Evolutionary conservation across 352 stramenopile species (phyloP), one percentile per base, ranked within the genome.

Genomic region (Phytophthora citrophthora): DNA sequence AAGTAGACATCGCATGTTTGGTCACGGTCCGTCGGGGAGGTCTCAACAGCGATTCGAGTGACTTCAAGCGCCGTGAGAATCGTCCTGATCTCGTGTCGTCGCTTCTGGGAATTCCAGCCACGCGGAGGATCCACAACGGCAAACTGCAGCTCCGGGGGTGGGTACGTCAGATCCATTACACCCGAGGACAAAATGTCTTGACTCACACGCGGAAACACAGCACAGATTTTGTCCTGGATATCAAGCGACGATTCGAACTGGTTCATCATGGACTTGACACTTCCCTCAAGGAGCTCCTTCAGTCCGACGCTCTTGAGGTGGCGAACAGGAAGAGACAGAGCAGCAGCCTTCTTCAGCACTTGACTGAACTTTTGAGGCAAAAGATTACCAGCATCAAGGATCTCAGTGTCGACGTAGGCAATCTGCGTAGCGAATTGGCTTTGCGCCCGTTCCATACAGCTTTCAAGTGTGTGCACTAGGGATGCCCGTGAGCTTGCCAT

Each of bases 1-100:
- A 90, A 91, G 54, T 78, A 85, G 16, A 76, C 56, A 23, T 87
- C 77, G 51, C 84, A 93, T 12, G 83, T 64, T 23, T 79, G 68
- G 6, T 70, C 54, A 2, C 60, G 57, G 0, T 59, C 45, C n/a
- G 90, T 43, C 36, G 44, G 7, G 0, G 62, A 65, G 0, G 27
- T 31, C 12, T 68, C 64, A 8, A 57, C 40, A 15, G 27, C 52
- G 16, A 86, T 66, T 15, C 26, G 56, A 15, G 61, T 68, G 3
- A 68, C 63, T 60, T 73, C 70, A 40, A 88, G 61, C 2, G 64
- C 53, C 11, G 46, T 65, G 6, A 88, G 47, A 23, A 80, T 58
- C 29, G n/a, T 64, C 24, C 49, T 31, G 12, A 80, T 68, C 12
- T 70, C 45, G 20, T 67, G 57, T 32, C 62, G 66, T 3, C 65